phyloP scores from a whole-genome alignment of 495 filamentous ascomycete genomes.

The Hypoxylon fuscum region DNA sequence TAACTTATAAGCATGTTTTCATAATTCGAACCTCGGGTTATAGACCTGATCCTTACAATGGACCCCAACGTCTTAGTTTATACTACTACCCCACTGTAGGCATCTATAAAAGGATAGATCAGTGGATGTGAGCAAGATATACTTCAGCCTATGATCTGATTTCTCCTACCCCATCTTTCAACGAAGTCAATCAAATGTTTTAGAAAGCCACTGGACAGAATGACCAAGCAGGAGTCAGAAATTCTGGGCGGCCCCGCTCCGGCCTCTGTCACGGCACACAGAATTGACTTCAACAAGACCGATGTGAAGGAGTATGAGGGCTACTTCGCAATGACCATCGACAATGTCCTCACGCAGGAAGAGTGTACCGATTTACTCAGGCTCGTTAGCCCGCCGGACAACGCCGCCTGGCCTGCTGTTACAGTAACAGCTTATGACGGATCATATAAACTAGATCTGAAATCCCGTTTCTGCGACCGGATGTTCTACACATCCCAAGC shows the following conservation, averaged over 20 bases:
- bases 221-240: not conserved
- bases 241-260: conserved; percentile 5
- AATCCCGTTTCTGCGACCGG: conserved; percentile 8
- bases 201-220: not conserved
- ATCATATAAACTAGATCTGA: conserved; percentile 2
- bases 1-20: no score
- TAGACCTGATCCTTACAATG: not conserved
- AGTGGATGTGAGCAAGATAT: no score
- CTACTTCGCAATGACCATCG: conserved; percentile 18
- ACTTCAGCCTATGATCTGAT: not conserved
- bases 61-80: not conserved
- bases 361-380: conserved; percentile 7
- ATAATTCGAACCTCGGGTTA: not conserved
- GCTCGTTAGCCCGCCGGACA: conserved; percentile 5
- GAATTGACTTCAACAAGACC: conserved; percentile 15
- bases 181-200: not conserved
- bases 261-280: conserved; percentile 2
- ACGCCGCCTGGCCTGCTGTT: conserved; percentile 2
- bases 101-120: no score
- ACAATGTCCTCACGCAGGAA: not conserved
- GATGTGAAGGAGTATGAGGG: conserved; percentile 4
- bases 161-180: not conserved
- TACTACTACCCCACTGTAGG: conserved; percentile 5
- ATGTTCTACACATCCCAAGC: conserved; percentile 16
- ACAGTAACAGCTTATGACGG: conserved; percentile 13